phyloP scores from a whole-genome alignment of 2,329 filamentous ascomycete genomes.

The Colletotrichum tofieldiae region DNA sequence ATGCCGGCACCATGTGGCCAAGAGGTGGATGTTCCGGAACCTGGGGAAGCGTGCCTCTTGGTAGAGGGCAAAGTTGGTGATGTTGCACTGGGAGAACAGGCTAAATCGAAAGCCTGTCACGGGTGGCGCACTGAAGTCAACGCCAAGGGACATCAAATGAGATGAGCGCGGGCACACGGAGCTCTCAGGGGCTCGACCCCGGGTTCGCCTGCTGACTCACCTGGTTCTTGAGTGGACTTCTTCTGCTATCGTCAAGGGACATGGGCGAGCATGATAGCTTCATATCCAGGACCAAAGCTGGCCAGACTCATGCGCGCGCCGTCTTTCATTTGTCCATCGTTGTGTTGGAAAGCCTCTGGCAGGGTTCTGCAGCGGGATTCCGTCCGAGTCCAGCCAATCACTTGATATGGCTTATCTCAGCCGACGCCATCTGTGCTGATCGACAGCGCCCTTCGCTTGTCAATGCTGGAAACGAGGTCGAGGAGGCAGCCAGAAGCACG shows the following conservation, averaged over 20 bases:
- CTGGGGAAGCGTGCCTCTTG: neutral
- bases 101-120: slow-evolving; percentile 24
- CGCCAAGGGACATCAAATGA: neutral
- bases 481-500: neutral
- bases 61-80: neutral
- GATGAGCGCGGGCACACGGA: neutral
- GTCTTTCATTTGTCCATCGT: fast-evolving
- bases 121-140: slow-evolving; percentile 15
- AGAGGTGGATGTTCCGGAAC: slow-evolving; percentile 19
- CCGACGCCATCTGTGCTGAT: neutral
- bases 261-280: neutral
- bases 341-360: neutral
- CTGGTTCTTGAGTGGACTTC: neutral
- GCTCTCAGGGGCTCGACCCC: neutral
- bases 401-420: neutral
- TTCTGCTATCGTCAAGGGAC: neutral
- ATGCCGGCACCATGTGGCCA: slow-evolving; percentile 16
- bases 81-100: slow-evolving; percentile 11
- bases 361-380: neutral
- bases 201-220: neutral
- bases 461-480: neutral
- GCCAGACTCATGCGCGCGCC: neutral
- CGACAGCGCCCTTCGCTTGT: slow-evolving; percentile 22
- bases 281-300: too few relatives aligned
- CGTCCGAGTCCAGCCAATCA: neutral